Evolutionary conservation across 352 stramenopile genomes (phyloP).

Genomic region (Globisporangium takayamanum): DNA sequence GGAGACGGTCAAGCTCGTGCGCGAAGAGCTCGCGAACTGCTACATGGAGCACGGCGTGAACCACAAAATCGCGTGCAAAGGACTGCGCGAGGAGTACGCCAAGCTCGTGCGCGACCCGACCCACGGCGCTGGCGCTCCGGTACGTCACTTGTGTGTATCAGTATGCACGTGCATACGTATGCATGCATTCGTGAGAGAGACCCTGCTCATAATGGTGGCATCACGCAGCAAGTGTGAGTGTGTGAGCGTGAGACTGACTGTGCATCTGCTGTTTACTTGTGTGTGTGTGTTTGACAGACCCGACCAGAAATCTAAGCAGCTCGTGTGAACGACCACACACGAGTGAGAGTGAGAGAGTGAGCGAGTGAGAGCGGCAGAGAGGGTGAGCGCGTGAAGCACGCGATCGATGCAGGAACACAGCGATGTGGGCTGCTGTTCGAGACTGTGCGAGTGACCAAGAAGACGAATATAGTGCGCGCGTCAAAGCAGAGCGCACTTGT

Average conservation of each 20-base stretch:
- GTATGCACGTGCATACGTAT: neutral
- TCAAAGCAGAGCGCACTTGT: slow-evolving; percentile 11
- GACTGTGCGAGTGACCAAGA: slow-evolving; percentile 7
- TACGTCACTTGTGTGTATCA: slow-evolving; percentile 16
- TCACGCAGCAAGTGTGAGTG: neutral
- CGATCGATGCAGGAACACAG: slow-evolving; percentile 1
- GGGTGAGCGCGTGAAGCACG: neutral
- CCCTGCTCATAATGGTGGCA: too few relatives aligned
- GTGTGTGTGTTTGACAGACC: slow-evolving; percentile 12
- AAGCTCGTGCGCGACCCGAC: slow-evolving; percentile 77
- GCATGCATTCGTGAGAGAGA: neutral
- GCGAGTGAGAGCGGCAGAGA: neutral
- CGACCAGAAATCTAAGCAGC: slow-evolving; percentile 21
- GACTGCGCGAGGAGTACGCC: slow-evolving; percentile 75
- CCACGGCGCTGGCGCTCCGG: slow-evolving; percentile 59
- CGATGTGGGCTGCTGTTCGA: slow-evolving; percentile 8
- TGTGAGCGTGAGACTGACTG: neutral
- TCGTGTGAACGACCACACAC: neutral
- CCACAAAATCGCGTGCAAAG: slow-evolving; percentile 85
- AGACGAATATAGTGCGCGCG: slow-evolving; percentile 13
- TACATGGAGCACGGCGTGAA: slow-evolving; percentile 88
- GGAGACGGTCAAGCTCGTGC: slow-evolving; percentile 80
- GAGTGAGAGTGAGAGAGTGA: neutral
- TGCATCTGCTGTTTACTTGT: neutral
- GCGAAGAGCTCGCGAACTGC: slow-evolving; percentile 79